Percentiles rank a stretch among this genome's conserved stretches.
Conservation (phyloP, 768 basidiomycete genomes). For the Lactifluus volemus region DNA sequence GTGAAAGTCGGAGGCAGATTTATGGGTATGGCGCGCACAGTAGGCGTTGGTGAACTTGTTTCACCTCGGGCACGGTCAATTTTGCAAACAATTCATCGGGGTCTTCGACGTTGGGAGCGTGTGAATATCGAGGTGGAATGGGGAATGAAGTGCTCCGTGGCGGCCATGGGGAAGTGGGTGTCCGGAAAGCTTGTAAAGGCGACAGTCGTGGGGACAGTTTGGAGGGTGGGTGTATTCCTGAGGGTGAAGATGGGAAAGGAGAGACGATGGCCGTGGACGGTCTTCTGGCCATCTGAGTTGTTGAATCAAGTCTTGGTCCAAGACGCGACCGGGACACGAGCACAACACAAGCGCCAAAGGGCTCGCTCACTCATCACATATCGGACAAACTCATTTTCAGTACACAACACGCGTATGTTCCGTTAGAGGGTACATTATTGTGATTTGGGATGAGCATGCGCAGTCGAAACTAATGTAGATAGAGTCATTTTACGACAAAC, state of each 20-base stretch:
- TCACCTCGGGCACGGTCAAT: conserved; percentile 65
- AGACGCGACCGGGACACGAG: background rate
- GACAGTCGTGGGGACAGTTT: conserved; percentile 5
- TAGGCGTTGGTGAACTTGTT: conserved; percentile 53
- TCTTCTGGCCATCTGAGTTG: conserved; percentile 31
- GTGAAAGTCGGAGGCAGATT: background rate
- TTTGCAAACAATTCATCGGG: conserved; percentile 71
- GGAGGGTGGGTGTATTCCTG: background rate
- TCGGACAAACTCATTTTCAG: background rate
- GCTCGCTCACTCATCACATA: background rate
- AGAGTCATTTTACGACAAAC: background rate
- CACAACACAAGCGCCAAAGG: background rate
- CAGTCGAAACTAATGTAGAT: background rate
- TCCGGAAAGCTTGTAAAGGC: conserved; percentile 1
- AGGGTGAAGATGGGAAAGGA: conserved; percentile 22
- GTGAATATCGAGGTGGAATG: background rate
- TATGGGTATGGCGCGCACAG: conserved; percentile 36
- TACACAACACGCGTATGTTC: background rate
- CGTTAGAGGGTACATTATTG: background rate
- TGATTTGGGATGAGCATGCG: background rate
- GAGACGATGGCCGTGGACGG: conserved; percentile 30
- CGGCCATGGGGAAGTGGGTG: conserved; percentile 17
- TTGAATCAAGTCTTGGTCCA: background rate
- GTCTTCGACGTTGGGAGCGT: conserved; percentile 28
- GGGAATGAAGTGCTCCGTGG: conserved; percentile 7